These are phyloP conservation scores for Spinellus fusiger DNA, from an alignment of 192 early-diverging fungal genomes.

Conservation along the genomic window DNA sequence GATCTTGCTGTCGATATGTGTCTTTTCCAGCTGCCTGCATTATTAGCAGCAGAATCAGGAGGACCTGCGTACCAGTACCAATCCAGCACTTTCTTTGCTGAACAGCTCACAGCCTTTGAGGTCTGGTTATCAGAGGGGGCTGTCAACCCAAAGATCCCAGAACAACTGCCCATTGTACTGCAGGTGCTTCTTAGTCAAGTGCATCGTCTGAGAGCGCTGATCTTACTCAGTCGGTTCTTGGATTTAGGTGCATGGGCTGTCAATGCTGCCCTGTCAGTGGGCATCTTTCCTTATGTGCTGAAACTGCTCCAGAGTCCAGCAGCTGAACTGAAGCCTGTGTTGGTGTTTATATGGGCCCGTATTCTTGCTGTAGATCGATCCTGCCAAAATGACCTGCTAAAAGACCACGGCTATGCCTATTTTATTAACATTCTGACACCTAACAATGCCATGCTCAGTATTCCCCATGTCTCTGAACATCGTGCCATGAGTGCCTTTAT, in stretches of 20 bases:
- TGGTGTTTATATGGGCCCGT: slow-evolving; percentile 97
- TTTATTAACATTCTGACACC: slow-evolving; percentile 85
- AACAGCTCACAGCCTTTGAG: slow-evolving; percentile 96
- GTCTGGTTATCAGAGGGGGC: slow-evolving; percentile 87
- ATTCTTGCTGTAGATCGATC: slow-evolving; percentile 88
- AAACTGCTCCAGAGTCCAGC: slow-evolving; percentile 92
- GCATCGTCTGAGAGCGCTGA: slow-evolving; percentile 86
- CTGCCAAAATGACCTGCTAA: slow-evolving; percentile 86
- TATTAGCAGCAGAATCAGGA: slow-evolving; percentile 47
- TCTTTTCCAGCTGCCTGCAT: slow-evolving; percentile 79
- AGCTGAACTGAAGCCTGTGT: slow-evolving; percentile 84
- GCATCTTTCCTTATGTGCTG: slow-evolving; percentile 95
- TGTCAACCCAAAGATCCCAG: slow-evolving; percentile 75
- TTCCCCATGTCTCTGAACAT: slow-evolving; percentile 78
- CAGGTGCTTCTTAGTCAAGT: slow-evolving; percentile 95
- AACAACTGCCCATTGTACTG: slow-evolving; percentile 92
- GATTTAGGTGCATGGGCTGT: slow-evolving; percentile 94
- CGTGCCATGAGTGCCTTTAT: slow-evolving; percentile 96
- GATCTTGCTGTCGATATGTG: slow-evolving; percentile 94
- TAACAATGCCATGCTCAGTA: slow-evolving; percentile 54
- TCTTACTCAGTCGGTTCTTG: slow-evolving; percentile 86
- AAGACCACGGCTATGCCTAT: slow-evolving; percentile 87
- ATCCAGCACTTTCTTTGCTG: slow-evolving; percentile 86
- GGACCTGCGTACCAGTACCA: slow-evolving; percentile 56
- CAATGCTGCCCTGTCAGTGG: slow-evolving; percentile 85